A percentile compares a stretch with the other conserved stretches of the same genome.
Evolutionary conservation across 225 moss, liverwort and hornwort species (phyloP).

Genomic region (Sphagnum contortum): DNA sequence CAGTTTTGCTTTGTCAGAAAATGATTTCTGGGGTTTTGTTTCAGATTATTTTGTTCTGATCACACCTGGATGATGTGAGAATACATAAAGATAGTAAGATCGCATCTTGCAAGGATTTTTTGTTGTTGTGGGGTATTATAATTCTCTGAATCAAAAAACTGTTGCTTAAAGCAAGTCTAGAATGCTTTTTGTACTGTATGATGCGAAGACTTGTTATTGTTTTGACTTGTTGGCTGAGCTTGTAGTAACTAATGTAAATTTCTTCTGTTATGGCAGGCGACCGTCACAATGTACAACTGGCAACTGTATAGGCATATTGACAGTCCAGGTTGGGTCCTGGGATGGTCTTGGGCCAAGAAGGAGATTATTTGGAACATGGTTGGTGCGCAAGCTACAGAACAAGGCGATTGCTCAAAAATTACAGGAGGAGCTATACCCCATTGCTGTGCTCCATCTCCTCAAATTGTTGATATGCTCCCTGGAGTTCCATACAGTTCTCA

Average conservation of each 20-base stretch:
- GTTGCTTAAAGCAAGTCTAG: background rate
- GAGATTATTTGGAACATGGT: slow-evolving; percentile 57
- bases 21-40: no score
- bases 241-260: no score
- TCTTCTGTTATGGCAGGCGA: slow-evolving; percentile 18
- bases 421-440: slow-evolving; percentile 12
- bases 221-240: no score
- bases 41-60: no score
- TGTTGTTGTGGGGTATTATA: background rate
- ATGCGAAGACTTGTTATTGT: no score
- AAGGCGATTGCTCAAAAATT: slow-evolving; percentile 46
- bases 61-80: no score
- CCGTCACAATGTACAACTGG: slow-evolving; percentile 51
- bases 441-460: slow-evolving; percentile 42
- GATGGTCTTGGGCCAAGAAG: slow-evolving; percentile 51
- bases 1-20: no score
- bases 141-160: background rate
- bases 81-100: background rate
- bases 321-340: slow-evolving; percentile 51
- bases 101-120: background rate
- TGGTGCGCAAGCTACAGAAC: slow-evolving; percentile 39
- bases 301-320: slow-evolving; percentile 53
- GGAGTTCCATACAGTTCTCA: slow-evolving; percentile 58
- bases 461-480: slow-evolving; percentile 49
- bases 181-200: background rate